These are phyloP conservation scores for Schizophyllum commune DNA, from an alignment of 1,284 basidiomycete genomes.

Conservation along the genomic window DNA sequence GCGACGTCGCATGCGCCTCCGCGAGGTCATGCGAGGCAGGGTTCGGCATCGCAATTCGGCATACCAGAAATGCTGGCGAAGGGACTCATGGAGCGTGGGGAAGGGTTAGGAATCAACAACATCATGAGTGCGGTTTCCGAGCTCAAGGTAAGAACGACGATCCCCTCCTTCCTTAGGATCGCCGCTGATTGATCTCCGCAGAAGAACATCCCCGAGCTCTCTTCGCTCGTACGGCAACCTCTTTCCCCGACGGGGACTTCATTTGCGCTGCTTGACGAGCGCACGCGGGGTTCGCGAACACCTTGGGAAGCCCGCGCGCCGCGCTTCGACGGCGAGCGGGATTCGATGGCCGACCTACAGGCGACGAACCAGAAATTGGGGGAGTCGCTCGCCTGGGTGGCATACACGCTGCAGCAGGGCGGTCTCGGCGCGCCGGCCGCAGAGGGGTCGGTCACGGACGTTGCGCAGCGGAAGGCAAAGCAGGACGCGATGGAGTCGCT, in stretches of 20 bases:
- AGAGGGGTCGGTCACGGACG: constrained; percentile 21
- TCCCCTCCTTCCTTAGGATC: neutral
- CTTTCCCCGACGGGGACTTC: constrained; percentile 32
- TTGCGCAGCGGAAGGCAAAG: constrained; percentile 37
- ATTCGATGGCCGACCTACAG: constrained; percentile 43
- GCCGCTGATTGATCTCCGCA: constrained; percentile 21
- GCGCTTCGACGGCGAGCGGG: neutral
- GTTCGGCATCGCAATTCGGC: constrained; percentile 37
- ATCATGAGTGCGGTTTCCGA: constrained; percentile 72
- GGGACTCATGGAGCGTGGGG: constrained; percentile 65
- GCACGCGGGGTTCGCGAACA: constrained; percentile 44
- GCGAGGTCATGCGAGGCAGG: constrained; percentile 30
- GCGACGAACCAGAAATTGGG: constrained; percentile 53
- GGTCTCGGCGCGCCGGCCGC: constrained; percentile 22
- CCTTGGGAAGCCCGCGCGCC: constrained; percentile 59
- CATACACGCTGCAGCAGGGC: constrained; percentile 57
- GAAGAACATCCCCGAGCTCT: constrained; percentile 79
- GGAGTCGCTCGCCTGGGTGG: constrained; percentile 61
- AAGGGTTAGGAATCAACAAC: constrained; percentile 74
- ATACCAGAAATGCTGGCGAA: constrained; percentile 66
- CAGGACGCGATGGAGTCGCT: constrained; percentile 66
- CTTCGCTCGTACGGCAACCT: constrained; percentile 55
- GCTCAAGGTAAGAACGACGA: constrained; percentile 41
- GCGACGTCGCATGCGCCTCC: neutral
- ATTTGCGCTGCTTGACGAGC: constrained; percentile 61